Percentiles rank a stretch among this genome's conserved stretches.
Evolutionary conservation across 2,329 filamentous ascomycete species (phyloP).

Genomic region (Juglanconis oblonga): DNA sequence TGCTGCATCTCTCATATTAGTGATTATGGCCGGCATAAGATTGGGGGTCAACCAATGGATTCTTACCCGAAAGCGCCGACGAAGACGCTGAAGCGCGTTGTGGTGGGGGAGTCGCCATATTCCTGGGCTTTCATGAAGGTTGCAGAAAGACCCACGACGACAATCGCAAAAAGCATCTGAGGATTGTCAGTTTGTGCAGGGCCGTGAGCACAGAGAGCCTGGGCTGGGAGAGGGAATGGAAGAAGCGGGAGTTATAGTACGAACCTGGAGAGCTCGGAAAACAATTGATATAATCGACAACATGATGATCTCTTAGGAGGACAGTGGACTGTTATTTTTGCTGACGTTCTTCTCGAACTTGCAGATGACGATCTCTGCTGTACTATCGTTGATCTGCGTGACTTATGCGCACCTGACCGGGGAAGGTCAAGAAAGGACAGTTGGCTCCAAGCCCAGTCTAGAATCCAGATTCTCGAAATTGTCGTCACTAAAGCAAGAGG

Average conservation of each 20-base stretch:
- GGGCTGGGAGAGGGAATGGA: background rate
- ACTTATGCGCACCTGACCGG: no score
- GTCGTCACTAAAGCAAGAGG: no score
- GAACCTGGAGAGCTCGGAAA: background rate
- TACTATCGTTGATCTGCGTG: no score
- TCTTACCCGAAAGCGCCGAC: slow-evolving; percentile 27
- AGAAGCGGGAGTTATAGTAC: background rate
- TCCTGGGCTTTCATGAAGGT: slow-evolving; percentile 30
- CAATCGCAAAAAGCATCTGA: slow-evolving; percentile 29
- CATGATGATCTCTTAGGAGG: background rate
- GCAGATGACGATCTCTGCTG: no score
- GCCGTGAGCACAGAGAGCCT: background rate
- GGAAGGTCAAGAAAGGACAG: no score
- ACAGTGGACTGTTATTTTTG: no score
- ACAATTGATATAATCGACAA: background rate
- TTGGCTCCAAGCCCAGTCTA: no score
- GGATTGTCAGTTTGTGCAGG: background rate
- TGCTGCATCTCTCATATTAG: slow-evolving; percentile 7
- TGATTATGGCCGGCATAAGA: background rate
- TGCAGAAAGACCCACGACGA: slow-evolving; percentile 31
- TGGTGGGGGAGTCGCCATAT: slow-evolving; percentile 24
- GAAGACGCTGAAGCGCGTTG: slow-evolving; percentile 32
- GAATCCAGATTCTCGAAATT: no score
- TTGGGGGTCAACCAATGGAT: no score
- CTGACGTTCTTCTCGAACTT: no score